Evolutionary conservation across 2,329 filamentous ascomycete species (phyloP).

Genomic region (Davidsoniella virescens): DNA sequence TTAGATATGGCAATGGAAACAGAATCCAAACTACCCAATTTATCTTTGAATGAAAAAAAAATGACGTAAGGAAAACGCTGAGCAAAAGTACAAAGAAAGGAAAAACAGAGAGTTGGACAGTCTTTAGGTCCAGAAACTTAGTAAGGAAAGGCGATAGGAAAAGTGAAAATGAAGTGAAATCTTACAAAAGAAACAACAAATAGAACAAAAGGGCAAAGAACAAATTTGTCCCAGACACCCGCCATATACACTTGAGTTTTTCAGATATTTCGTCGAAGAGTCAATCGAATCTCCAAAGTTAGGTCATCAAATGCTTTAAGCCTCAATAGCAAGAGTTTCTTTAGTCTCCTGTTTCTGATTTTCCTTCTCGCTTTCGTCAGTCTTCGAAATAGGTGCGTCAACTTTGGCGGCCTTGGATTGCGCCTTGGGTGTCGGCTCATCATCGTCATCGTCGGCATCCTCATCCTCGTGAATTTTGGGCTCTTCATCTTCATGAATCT

Average conservation of each 20-base stretch:
- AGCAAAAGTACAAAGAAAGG: too few relatives aligned
- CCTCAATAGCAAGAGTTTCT: background rate
- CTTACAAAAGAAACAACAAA: background rate
- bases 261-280: background rate
- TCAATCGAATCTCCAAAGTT: background rate
- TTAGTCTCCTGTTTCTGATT: background rate
- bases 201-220: background rate
- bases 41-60: too few relatives aligned
- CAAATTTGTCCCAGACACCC: background rate
- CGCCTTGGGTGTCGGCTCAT: slow-evolving; percentile 6
- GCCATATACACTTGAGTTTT: background rate
- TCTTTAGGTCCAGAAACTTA: background rate
- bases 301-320: background rate
- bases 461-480: slow-evolving; percentile 7
- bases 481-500: slow-evolving; percentile 1
- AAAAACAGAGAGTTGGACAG: too few relatives aligned
- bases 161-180: background rate
- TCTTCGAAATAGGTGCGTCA: background rate
- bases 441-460: slow-evolving; percentile 2
- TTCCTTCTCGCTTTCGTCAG: slow-evolving; percentile 5
- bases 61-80: too few relatives aligned
- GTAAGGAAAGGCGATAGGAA: background rate
- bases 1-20: background rate
- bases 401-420: background rate
- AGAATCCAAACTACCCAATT: too few relatives aligned